Percentiles rank a stretch among this genome's conserved stretches.
phyloP scores from a whole-genome alignment of 1,139 yeast genomes.

The Debaryomyces fabryi region DNA sequence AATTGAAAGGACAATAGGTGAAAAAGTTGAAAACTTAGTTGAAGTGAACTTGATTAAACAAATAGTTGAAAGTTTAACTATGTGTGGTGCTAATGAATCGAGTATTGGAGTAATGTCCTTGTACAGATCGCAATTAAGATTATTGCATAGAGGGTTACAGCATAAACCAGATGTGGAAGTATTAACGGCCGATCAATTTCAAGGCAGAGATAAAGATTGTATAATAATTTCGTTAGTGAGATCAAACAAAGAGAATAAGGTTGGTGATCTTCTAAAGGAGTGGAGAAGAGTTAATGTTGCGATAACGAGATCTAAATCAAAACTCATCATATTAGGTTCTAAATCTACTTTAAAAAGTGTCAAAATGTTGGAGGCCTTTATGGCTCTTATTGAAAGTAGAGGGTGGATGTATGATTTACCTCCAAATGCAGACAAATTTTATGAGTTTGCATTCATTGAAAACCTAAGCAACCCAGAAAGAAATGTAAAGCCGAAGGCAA shows the following conservation, averaged over 20 bases:
- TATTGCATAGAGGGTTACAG: slow-evolving; percentile 49
- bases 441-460: slow-evolving; percentile 26
- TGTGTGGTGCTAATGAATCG: slow-evolving; percentile 60
- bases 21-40: slow-evolving; percentile 67
- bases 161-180: slow-evolving; percentile 60
- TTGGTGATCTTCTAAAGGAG: slow-evolving; percentile 81
- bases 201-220: slow-evolving; percentile 94
- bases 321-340: slow-evolving; percentile 83
- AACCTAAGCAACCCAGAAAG: neutral
- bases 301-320: slow-evolving; percentile 85
- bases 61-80: slow-evolving; percentile 59
- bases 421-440: slow-evolving; percentile 40
- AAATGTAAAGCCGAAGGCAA: neutral
- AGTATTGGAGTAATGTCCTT: slow-evolving; percentile 87
- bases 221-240: slow-evolving; percentile 85
- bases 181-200: slow-evolving; percentile 93
- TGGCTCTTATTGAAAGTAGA: slow-evolving; percentile 57
- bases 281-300: slow-evolving; percentile 95
- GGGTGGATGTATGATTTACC: slow-evolving; percentile 70
- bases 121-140: slow-evolving; percentile 76
- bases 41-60: slow-evolving; percentile 72
- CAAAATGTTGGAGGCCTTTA: slow-evolving; percentile 61
- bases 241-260: slow-evolving; percentile 65
- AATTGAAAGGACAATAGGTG: slow-evolving; percentile 59
- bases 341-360: slow-evolving; percentile 59